Percentiles rank a stretch among this genome's conserved stretches.
Conservation (phyloP, 805 yeast species). For the Sugiyamaella boreocaroliniensis region DNA sequence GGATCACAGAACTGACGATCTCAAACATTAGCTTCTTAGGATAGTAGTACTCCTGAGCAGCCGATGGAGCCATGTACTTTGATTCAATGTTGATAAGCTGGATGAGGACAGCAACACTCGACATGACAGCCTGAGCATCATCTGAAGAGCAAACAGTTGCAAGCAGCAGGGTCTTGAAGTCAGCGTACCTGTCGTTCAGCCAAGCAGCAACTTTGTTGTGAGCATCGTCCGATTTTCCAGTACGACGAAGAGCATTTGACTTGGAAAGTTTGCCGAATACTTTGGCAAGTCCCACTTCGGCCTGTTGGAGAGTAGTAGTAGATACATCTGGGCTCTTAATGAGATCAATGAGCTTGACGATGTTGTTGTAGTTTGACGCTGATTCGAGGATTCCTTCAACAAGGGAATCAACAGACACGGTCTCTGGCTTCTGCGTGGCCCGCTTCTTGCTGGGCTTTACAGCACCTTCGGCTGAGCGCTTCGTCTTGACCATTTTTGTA, state of each 20-base stretch:
- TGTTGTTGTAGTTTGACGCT: constrained; percentile 48
- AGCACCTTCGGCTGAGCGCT: background rate
- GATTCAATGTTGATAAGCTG: constrained; percentile 42
- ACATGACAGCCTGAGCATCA: constrained; percentile 9
- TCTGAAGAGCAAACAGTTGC: constrained; percentile 32
- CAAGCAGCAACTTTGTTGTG: constrained; percentile 47
- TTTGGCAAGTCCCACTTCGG: constrained; percentile 36
- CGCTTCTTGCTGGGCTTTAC: background rate
- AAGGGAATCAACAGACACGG: background rate
- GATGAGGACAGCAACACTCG: constrained; percentile 22
- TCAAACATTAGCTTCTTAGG: constrained; percentile 47
- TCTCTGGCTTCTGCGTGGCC: background rate
- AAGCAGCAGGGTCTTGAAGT: constrained; percentile 43
- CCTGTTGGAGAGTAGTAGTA: constrained; percentile 7
- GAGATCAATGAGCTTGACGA: constrained; percentile 42
- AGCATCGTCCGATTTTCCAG: constrained; percentile 38
- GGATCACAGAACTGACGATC: constrained; percentile 46
- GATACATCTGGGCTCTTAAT: constrained; percentile 23
- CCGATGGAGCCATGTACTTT: constrained; percentile 49
- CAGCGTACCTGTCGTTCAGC: constrained; percentile 53
- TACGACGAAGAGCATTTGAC: constrained; percentile 34
- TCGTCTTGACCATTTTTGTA: background rate
- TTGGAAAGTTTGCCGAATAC: constrained; percentile 45
- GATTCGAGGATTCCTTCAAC: constrained; percentile 32
- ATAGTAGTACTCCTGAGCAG: constrained; percentile 48